These are phyloP conservation scores for Quercus dentata DNA, from an alignment of 306 rosid species.

Conservation along the genomic window DNA sequence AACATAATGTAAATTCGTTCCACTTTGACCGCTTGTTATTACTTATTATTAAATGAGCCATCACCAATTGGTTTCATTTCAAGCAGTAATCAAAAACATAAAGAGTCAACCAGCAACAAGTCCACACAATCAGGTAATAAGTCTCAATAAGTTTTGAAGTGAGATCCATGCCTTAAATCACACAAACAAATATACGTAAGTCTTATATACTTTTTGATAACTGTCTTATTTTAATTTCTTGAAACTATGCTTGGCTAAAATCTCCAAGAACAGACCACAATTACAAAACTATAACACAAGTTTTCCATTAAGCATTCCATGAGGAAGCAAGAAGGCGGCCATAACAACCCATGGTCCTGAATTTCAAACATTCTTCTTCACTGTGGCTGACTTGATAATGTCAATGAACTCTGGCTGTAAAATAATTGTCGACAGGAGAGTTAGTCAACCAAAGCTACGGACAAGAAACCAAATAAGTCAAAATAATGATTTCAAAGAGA, in stretches of 20 bases:
- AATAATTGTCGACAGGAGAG: neutral
- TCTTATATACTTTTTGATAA: neutral
- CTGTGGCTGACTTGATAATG: conserved; percentile 76
- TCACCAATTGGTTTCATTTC: neutral
- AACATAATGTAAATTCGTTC: neutral
- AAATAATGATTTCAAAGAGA: neutral
- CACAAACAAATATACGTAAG: neutral
- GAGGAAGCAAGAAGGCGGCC: conserved; percentile 18
- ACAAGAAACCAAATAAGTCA: conserved; percentile 11
- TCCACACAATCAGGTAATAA: neutral
- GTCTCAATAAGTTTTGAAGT: neutral
- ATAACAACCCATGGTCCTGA: conserved; percentile 15
- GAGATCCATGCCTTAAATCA: neutral
- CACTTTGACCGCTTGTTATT: neutral
- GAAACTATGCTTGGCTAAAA: neutral
- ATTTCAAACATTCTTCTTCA: conserved; percentile 51
- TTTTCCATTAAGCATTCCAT: conserved; percentile 15
- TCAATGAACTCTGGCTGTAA: conserved; percentile 73
- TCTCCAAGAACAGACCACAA: conserved; percentile 10
- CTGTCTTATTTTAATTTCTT: conserved; percentile 7
- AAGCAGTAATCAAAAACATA: neutral
- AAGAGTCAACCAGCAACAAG: neutral
- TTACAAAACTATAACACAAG: neutral
- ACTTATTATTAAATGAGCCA: neutral
- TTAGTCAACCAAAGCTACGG: conserved; percentile 14